These are phyloP conservation scores for Tricholoma saponaceum DNA, from an alignment of 768 basidiomycete genomes.

Conservation along the genomic window DNA sequence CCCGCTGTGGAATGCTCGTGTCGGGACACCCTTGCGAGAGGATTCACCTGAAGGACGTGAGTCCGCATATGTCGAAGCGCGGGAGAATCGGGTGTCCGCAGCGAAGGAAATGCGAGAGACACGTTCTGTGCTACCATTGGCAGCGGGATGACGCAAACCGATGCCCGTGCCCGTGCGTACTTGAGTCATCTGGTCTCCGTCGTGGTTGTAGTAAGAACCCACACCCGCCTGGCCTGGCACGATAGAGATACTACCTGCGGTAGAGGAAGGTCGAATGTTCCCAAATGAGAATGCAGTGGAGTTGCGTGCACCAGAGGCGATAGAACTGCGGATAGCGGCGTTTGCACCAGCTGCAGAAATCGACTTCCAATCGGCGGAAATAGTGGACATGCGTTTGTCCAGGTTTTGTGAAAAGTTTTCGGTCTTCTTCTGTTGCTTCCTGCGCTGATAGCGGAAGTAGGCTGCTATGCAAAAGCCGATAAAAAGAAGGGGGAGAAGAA, in stretches of 20 bases:
- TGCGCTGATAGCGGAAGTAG: slow-evolving; percentile 54
- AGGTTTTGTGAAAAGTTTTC: slow-evolving; percentile 60
- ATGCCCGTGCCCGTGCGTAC: slow-evolving; percentile 46
- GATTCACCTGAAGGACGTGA: slow-evolving; percentile 36
- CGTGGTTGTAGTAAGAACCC: slow-evolving; percentile 26
- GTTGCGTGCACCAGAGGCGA: slow-evolving; percentile 35
- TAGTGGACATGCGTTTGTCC: slow-evolving; percentile 83
- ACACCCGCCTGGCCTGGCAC: slow-evolving; percentile 31
- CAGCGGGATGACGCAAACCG: slow-evolving; percentile 46
- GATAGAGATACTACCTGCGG: slow-evolving; percentile 37
- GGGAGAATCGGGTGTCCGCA: slow-evolving; percentile 39
- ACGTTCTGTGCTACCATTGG: slow-evolving; percentile 32
- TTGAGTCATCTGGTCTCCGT: slow-evolving; percentile 19
- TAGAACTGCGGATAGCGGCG: slow-evolving; percentile 69
- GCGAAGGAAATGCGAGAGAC: slow-evolving; percentile 71
- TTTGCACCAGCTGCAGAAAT: slow-evolving; percentile 66
- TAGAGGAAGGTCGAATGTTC: slow-evolving; percentile 44
- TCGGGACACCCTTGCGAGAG: slow-evolving; percentile 16
- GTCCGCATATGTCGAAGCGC: slow-evolving; percentile 33
- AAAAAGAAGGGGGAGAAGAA: slow-evolving; percentile 61
- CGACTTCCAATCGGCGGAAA: slow-evolving; percentile 73
- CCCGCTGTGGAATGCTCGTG: slow-evolving; percentile 37
- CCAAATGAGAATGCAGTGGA: slow-evolving; percentile 56
- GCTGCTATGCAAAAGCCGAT: slow-evolving; percentile 36
- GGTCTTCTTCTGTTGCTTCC: slow-evolving; percentile 45